These are phyloP conservation scores for Pilobolus umbonatus DNA, from an alignment of 192 early-diverging fungal genomes.

Conservation along the genomic window DNA sequence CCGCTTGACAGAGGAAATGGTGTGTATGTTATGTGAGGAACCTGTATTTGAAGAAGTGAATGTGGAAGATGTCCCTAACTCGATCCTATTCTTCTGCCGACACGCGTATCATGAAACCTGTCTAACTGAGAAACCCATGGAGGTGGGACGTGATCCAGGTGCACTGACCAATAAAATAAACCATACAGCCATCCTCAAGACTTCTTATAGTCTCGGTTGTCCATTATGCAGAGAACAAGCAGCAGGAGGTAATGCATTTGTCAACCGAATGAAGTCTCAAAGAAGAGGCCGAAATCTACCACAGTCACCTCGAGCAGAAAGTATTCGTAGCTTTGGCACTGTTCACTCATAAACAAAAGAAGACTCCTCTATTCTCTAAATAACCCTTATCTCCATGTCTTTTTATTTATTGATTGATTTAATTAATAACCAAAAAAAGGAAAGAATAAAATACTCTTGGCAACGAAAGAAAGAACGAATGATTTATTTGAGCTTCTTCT, in stretches of 20 bases:
- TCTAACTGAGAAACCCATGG: conserved; percentile 46
- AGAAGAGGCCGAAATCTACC: not conserved
- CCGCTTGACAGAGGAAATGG: conserved; percentile 40
- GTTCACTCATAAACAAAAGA: conserved; percentile 9
- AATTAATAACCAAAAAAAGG: not conserved
- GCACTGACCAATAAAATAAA: conserved; percentile 42
- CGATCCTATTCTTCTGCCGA: conserved; percentile 86
- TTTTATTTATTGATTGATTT: not conserved
- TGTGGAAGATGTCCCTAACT: conserved; percentile 31
- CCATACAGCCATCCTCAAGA: conserved; percentile 41
- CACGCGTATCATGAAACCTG: conserved; percentile 87
- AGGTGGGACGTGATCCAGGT: conserved; percentile 14
- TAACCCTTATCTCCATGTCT: not conserved
- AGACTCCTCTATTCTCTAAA: not conserved
- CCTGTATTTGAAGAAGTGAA: conserved; percentile 37
- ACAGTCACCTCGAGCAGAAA: conserved; percentile 14
- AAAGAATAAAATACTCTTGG: not conserved
- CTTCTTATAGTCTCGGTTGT: conserved; percentile 39
- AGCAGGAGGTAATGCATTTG: conserved; percentile 34
- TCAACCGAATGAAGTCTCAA: conserved; percentile 31
- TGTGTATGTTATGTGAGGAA: conserved; percentile 44
- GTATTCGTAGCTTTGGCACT: conserved; percentile 17
- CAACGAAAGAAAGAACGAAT: conserved; percentile 4
- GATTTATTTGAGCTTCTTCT: conserved; percentile 76
- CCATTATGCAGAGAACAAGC: conserved; percentile 50